Conservation (phyloP, 768 basidiomycete species). For the Hortiboletus flavorubellus region DNA sequence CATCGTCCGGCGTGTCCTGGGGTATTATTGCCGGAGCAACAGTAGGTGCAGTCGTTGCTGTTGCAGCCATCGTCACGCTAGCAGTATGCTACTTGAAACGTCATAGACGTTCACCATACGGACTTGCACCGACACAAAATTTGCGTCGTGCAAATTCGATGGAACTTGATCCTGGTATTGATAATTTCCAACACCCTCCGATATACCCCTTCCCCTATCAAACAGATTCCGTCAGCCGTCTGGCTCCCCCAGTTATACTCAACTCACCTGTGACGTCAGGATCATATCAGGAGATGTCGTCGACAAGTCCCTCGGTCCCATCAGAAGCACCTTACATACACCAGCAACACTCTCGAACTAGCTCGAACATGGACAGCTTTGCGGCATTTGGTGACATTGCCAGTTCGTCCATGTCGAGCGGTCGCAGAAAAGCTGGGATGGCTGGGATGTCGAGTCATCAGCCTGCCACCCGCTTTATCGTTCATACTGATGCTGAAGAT, state of each 20-base stretch:
- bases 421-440: constrained; percentile 53
- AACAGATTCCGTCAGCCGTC: constrained; percentile 15
- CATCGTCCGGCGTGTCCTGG: constrained; percentile 32
- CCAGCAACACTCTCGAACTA: constrained; percentile 15
- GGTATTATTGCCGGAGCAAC: constrained; percentile 48
- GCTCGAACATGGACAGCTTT: constrained; percentile 22
- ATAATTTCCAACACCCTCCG: constrained; percentile 33
- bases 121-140: constrained; percentile 22
- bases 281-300: constrained; percentile 6
- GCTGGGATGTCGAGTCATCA: constrained; percentile 43
- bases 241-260: constrained; percentile 12
- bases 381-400: constrained; percentile 17
- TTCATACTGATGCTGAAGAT: constrained; percentile 72
- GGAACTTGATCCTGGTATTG: constrained; percentile 33
- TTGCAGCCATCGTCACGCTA: constrained; percentile 50
- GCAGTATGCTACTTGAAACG: constrained; percentile 48
- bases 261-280: neutral
- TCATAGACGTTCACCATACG: constrained; percentile 27
- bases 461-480: constrained; percentile 50
- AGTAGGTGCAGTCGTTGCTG: constrained; percentile 50
- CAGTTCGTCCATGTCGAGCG: constrained; percentile 28
- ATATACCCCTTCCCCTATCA: constrained; percentile 34
- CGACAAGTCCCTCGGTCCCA: constrained; percentile 6
- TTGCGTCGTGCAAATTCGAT: constrained; percentile 36
- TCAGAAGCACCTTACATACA: constrained; percentile 5